Evolutionary conservation across 2,329 filamentous ascomycete species (phyloP), one percentile per base, ranked within the genome.

Genomic region (Exophiala oligosperma): DNA sequence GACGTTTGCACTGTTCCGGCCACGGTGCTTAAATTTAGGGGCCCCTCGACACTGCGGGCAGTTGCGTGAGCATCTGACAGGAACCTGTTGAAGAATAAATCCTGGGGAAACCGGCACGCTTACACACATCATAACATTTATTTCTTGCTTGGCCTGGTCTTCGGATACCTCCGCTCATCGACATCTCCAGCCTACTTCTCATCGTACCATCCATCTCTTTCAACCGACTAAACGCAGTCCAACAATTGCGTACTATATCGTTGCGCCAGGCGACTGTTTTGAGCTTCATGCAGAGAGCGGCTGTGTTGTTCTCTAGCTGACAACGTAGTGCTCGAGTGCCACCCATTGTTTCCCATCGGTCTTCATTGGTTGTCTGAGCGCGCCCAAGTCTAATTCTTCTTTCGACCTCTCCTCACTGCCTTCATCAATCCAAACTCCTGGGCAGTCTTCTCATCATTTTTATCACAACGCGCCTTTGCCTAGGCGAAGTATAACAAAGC

Each of bases 111-210:
- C 21, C 35, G 32, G 40, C 40, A 43, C 35, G 21, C 38, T 46
- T 43, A 43, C 40, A 43, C 12, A 21, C 32, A 2, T 17, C 43
- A 24, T 43, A 38, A 52, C 21, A 23, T 26, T 43, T 21, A 23
- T 26, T 43, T 21, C 37, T 32, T 23, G 14, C 51, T 28, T 46
- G 23, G 35, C 28, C 46, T n/a, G 51, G 52, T 52, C 41, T 17
- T 61, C 59, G 54, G 59, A 55, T 56, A 32, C 51, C 59, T 53
- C 55, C 55, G 54, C 55, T 43, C 32, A 9, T 21, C 38, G 44
- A 23, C 32, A 55, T 23, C 46, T 41, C 28, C 49, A 40, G 52
- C 41, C 32, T 40, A 43, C 40, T 29, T 38, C 54, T 46, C 35
- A 49, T 29, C 29, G 8, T 37, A 44, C 26, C 43, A 23, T 50